Percentiles rank a stretch among this genome's conserved stretches.
Evolutionary conservation across 1,139 yeast genomes (phyloP).

Genomic region (Candida freyschussii): DNA sequence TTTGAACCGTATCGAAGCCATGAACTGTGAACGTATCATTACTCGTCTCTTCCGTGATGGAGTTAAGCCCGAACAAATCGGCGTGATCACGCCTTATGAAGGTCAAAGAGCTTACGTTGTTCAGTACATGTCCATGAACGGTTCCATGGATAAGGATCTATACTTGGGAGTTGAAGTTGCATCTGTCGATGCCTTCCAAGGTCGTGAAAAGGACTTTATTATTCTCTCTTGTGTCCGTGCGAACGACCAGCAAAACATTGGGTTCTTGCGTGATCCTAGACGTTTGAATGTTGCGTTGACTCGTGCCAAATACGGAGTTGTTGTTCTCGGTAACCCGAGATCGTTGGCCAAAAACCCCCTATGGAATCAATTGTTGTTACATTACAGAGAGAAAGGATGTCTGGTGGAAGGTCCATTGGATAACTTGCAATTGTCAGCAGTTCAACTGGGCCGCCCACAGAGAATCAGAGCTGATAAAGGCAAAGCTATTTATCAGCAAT

Average conservation of each 20-base stretch:
- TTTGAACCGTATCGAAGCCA: slow-evolving; percentile 84
- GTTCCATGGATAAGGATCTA: slow-evolving; percentile 60
- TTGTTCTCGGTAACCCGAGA: slow-evolving; percentile 80
- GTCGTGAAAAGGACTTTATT: slow-evolving; percentile 56
- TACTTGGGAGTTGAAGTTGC: slow-evolving; percentile 81
- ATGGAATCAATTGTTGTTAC: slow-evolving; percentile 77
- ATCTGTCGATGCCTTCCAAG: slow-evolving; percentile 84
- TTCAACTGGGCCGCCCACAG: slow-evolving; percentile 45
- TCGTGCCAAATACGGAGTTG: slow-evolving; percentile 81
- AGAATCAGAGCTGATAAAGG: slow-evolving; percentile 12
- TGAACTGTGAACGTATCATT: slow-evolving; percentile 80
- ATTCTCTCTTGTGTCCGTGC: slow-evolving; percentile 86
- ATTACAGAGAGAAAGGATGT: slow-evolving; percentile 80
- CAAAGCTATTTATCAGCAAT: slow-evolving; percentile 5
- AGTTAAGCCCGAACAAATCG: slow-evolving; percentile 76
- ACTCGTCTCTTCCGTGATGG: slow-evolving; percentile 75
- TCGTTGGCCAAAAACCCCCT: slow-evolving; percentile 65
- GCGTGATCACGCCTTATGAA: slow-evolving; percentile 91
- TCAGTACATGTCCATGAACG: slow-evolving; percentile 74
- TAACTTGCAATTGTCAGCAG: slow-evolving; percentile 67
- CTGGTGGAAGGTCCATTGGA: slow-evolving; percentile 91
- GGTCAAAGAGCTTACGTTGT: slow-evolving; percentile 85
- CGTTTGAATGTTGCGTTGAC: slow-evolving; percentile 91
- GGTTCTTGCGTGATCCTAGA: slow-evolving; percentile 85
- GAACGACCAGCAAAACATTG: slow-evolving; percentile 76